Conservation (phyloP, 202 grass and related monocot genomes). For the Saccharum hybrid region DNA sequence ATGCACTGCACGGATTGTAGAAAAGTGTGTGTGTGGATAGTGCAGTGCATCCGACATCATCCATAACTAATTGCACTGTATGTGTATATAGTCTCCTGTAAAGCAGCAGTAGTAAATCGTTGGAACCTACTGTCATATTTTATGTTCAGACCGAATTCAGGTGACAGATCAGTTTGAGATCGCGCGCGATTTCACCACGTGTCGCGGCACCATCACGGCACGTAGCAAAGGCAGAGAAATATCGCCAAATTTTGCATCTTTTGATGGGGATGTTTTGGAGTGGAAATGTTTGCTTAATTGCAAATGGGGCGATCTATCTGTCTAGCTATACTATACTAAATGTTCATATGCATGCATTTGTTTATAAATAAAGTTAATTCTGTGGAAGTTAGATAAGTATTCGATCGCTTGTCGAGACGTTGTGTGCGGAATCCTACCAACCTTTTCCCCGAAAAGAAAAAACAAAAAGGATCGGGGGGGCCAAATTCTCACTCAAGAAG, state of each 20-base stretch:
- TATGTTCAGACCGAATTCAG: constrained; percentile 13
- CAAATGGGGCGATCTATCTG: constrained; percentile 15
- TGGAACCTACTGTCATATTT: neutral
- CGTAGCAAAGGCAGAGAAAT: neutral
- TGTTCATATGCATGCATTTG: neutral
- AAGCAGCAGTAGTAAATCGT: too few relatives aligned
- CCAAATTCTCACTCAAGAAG: constrained; percentile 37
- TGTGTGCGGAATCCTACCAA: constrained; percentile 54
- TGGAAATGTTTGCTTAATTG: constrained; percentile 33
- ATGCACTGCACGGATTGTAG: neutral
- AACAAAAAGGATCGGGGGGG: constrained; percentile 33
- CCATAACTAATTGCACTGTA: neutral
- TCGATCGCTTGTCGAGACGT: constrained; percentile 25
- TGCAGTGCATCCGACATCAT: constrained; percentile 12
- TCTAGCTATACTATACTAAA: neutral
- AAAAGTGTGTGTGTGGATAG: neutral
- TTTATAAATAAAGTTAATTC: constrained; percentile 3
- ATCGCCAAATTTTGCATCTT: neutral
- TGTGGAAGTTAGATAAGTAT: constrained; percentile 42
- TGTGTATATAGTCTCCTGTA: too few relatives aligned
- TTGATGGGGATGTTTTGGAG: neutral
- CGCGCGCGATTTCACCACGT: neutral
- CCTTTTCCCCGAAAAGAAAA: constrained; percentile 52
- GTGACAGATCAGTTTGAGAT: neutral
- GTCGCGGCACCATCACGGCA: neutral